Conservation (phyloP, 495 filamentous ascomycete species). For the Lophiotrema nucula region DNA sequence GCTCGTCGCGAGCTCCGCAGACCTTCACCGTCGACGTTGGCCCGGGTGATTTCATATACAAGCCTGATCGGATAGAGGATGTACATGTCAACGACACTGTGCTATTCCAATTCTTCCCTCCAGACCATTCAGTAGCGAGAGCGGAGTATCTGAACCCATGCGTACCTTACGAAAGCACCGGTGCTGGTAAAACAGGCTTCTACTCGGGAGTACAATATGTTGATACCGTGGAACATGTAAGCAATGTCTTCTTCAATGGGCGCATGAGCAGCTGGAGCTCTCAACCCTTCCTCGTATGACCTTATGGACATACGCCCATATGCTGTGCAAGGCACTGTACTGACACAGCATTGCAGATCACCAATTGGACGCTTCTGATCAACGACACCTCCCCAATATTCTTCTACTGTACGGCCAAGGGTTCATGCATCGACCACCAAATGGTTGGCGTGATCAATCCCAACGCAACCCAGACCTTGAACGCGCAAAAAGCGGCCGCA, state of each 20-base stretch:
- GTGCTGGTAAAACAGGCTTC: conserved; percentile 46
- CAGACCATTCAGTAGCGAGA: conserved; percentile 58
- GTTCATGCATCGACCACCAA: conserved; percentile 40
- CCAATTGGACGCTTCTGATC: conserved; percentile 50
- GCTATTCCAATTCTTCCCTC: conserved; percentile 59
- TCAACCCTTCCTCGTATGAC: too few species aligned
- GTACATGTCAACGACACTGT: conserved; percentile 39
- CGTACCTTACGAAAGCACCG: conserved; percentile 56
- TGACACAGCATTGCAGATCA: too few species aligned
- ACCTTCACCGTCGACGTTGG: conserved; percentile 32
- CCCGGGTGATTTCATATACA: conserved; percentile 21
- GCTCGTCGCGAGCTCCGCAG: background rate
- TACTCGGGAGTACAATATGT: conserved; percentile 47
- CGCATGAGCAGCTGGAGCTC: too few species aligned
- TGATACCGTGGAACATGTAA: conserved; percentile 36
- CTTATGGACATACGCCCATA: too few species aligned
- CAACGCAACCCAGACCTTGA: conserved; percentile 37
- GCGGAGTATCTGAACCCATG: conserved; percentile 57
- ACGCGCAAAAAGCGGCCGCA: conserved; percentile 35
- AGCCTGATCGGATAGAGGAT: conserved; percentile 24
- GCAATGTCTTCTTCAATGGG: too few species aligned
- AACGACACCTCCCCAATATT: conserved; percentile 60
- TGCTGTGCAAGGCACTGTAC: too few species aligned
- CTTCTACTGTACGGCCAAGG: conserved; percentile 59
- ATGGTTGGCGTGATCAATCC: conserved; percentile 53